Percentiles rank a stretch among this genome's conserved stretches.
These are phyloP conservation scores for Lepiota venenata DNA, from an alignment of 768 basidiomycete species.

Conservation along the genomic window DNA sequence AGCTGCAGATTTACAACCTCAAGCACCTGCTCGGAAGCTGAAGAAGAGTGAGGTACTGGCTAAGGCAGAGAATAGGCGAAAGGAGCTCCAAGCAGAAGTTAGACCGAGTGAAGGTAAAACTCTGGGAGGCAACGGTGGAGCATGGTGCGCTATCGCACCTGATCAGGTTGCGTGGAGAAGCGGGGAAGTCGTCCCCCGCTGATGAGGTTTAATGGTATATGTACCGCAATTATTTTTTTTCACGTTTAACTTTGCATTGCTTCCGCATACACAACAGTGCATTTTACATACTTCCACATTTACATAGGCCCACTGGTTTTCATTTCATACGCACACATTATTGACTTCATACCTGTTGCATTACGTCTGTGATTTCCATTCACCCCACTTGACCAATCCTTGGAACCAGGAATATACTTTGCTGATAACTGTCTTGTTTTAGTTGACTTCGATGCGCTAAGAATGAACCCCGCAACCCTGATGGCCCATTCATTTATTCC, in stretches of 20 bases:
- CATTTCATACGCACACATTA: too few relatives aligned
- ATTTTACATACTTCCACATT: too few relatives aligned
- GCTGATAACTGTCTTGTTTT: neutral
- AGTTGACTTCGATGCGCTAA: too few relatives aligned
- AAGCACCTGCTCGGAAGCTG: conserved; percentile 14
- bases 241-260: neutral
- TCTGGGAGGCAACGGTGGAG: conserved; percentile 76
- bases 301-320: too few relatives aligned
- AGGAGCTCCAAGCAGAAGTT: conserved; percentile 52
- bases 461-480: neutral
- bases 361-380: too few relatives aligned
- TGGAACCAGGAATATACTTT: too few relatives aligned
- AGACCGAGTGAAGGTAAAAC: conserved; percentile 55
- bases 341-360: too few relatives aligned
- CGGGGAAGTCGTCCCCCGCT: neutral
- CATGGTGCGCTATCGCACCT: conserved; percentile 58
- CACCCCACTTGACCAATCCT: too few relatives aligned
- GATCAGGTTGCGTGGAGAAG: conserved; percentile 24
- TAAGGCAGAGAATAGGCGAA: conserved; percentile 51
- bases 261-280: too few relatives aligned
- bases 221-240: neutral
- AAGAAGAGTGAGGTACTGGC: conserved; percentile 36
- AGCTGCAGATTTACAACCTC: neutral
- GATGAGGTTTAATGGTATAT: neutral
- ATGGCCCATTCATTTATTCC: neutral